phyloP scores from a whole-genome alignment of 495 filamentous ascomycete genomes.

The Neurospora africana region DNA sequence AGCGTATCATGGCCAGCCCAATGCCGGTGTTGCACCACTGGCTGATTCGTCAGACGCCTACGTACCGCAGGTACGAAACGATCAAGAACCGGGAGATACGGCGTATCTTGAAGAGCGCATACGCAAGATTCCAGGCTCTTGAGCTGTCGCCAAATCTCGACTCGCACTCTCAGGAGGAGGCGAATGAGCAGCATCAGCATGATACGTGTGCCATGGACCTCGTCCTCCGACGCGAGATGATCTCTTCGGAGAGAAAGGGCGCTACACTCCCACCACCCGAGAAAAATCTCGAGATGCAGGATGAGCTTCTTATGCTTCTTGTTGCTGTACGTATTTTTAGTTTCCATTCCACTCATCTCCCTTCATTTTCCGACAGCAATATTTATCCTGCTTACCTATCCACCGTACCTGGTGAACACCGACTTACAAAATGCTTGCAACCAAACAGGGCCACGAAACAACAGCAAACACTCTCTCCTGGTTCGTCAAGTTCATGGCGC shows the following conservation, averaged over 20 bases:
- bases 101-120: slow-evolving; percentile 6
- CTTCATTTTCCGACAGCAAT: too few species aligned
- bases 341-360: background rate
- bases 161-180: slow-evolving; percentile 3
- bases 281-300: slow-evolving; percentile 17
- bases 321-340: slow-evolving; percentile 3
- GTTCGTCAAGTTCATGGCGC: slow-evolving; percentile 25
- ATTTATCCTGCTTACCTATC: background rate
- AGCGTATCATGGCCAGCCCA: too few species aligned
- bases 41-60: slow-evolving; percentile 4
- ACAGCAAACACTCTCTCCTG: slow-evolving; percentile 22
- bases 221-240: slow-evolving; percentile 21
- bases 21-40: background rate
- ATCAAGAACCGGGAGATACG: slow-evolving; percentile 12
- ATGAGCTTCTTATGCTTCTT: slow-evolving; percentile 18
- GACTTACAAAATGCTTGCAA: background rate
- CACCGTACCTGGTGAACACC: background rate
- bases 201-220: slow-evolving; percentile 30
- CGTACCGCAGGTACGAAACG: slow-evolving; percentile 13
- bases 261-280: slow-evolving; percentile 13
- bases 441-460: slow-evolving; percentile 17
- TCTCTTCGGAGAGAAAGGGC: slow-evolving; percentile 18
- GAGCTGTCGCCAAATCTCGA: slow-evolving; percentile 13
- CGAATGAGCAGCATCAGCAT: slow-evolving; percentile 4
- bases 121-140: slow-evolving; percentile 3